phyloP scores from a whole-genome alignment of 2,329 filamentous ascomycete species.

The Phoma sp. region DNA sequence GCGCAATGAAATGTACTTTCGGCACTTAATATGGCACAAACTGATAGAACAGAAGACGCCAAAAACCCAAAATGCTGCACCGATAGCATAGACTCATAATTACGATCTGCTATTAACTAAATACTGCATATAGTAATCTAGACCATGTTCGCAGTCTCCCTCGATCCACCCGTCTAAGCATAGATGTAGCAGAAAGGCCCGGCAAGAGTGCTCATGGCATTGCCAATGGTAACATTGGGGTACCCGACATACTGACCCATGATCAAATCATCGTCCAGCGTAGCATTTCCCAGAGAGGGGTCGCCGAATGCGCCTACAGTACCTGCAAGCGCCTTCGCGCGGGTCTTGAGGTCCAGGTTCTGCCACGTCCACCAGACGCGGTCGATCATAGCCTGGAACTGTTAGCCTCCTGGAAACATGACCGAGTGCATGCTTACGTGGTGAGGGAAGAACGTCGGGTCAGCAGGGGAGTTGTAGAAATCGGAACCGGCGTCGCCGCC shows the following conservation, averaged over 20 bases:
- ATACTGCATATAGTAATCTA: too few relatives aligned
- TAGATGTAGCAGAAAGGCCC: constrained; percentile 56
- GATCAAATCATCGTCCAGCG: too few relatives aligned
- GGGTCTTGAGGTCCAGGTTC: constrained; percentile 49
- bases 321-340: constrained; percentile 53
- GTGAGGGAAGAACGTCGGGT: constrained; percentile 56
- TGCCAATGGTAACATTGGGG: constrained; percentile 40
- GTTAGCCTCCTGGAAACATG: too few relatives aligned
- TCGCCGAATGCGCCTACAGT: constrained; percentile 47
- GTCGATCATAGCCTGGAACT: constrained; percentile 55
- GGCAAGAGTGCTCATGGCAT: constrained; percentile 52
- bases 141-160: too few relatives aligned
- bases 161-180: too few relatives aligned
- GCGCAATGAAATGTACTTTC: too few relatives aligned
- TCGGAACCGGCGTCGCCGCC: constrained; percentile 39
- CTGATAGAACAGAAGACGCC: too few relatives aligned
- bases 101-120: too few relatives aligned
- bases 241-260: constrained; percentile 45
- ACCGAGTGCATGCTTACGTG: constrained; percentile 45
- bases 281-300: too few relatives aligned
- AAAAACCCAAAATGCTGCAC: too few relatives aligned
- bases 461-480: constrained; percentile 55
- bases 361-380: constrained; percentile 61
- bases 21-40: too few relatives aligned
- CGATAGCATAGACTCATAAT: too few relatives aligned